Percentiles rank a stretch among this genome's conserved stretches.
Evolutionary conservation across 192 early-diverging fungal genomes (phyloP).

Genomic region (Radiomyces spectabilis): DNA sequence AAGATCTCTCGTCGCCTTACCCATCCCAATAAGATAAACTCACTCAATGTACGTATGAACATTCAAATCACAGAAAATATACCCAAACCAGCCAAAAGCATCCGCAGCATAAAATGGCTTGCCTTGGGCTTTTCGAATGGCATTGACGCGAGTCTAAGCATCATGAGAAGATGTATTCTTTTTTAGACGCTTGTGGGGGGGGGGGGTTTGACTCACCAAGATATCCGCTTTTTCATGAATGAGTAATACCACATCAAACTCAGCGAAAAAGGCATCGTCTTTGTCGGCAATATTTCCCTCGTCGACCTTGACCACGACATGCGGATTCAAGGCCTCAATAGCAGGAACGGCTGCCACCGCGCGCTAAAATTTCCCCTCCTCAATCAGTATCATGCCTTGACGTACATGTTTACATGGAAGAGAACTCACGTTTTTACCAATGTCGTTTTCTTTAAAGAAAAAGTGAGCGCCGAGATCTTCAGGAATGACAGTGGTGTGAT

Average conservation of each 20-base stretch:
- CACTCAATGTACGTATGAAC: conserved; percentile 55
- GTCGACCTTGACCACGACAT: conserved; percentile 59
- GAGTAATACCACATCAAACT: conserved; percentile 66
- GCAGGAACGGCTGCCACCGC: conserved; percentile 55
- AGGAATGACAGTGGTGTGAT: conserved; percentile 43
- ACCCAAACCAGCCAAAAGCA: conserved; percentile 71
- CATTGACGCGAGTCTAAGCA: conserved; percentile 45
- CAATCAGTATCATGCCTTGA: no score
- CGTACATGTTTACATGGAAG: no score
- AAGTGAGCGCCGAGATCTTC: conserved; percentile 76
- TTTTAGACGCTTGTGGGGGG: no score
- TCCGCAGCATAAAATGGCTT: conserved; percentile 63
- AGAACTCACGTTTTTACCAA: conserved; percentile 68
- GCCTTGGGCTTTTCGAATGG: conserved; percentile 46
- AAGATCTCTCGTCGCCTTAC: background rate
- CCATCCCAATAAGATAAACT: conserved; percentile 1
- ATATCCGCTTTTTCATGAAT: conserved; percentile 35
- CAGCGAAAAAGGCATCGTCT: conserved; percentile 41
- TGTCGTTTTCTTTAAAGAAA: conserved; percentile 48
- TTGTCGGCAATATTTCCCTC: conserved; percentile 31
- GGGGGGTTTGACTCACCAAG: conserved; percentile 25
- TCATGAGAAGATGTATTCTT: background rate
- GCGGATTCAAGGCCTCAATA: conserved; percentile 74
- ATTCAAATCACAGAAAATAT: conserved; percentile 77
- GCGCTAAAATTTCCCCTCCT: no score